Base-by-base conservation (phyloP, 1,139 yeast genomes). In the Nakaseomyces sp. region DNA sequence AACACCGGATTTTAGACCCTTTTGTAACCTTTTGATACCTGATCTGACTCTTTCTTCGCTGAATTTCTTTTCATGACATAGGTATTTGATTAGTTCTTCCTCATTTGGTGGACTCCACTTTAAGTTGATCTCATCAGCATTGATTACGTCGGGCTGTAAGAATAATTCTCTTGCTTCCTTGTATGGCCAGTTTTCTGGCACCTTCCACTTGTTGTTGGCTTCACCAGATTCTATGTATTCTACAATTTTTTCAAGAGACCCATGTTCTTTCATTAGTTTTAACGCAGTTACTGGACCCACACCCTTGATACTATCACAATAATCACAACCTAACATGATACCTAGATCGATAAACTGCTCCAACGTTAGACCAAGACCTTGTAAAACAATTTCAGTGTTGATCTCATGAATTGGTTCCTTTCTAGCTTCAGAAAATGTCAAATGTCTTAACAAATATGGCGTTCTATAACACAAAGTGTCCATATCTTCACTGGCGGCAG, bases 401-500 rank as follows among this genome's bases (percentile, higher is more conserved):
- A 87, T 81, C 61, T 93, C 96, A 50, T 86, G 88, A 44, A 91
- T 83, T 8, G 97, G 96, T 66, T 86, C 77, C 61, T 91, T 91
- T 57, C 94, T 74, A 22, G 95, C 93, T 61, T 93, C 98, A 1
- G 96, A 79, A 51, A 89, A 91, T 0, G 97, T 91, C 65, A 91
- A 72, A 62, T 91, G 95, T 53, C 98, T 76, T 50, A 91, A 70
- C 46, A 91, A 67, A 48, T 69, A 78, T 2, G 96, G 94, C 1
- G 97, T 86, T 45, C 79, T 80, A 62, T 91, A 91, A 58, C 97
- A 91, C 46, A 91, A 65, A 0, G 98, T 93, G 66, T 91, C 99
- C 98, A 91, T 91, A 76, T 91, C 99, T 63, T 91, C 99, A 3
- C 95, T 85, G 0, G 97, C 99, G 2, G 98, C 96, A 10, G 95